Evolutionary conservation across 2,329 filamentous ascomycete genomes (phyloP).

Genomic region (Ascochyta pisi): DNA sequence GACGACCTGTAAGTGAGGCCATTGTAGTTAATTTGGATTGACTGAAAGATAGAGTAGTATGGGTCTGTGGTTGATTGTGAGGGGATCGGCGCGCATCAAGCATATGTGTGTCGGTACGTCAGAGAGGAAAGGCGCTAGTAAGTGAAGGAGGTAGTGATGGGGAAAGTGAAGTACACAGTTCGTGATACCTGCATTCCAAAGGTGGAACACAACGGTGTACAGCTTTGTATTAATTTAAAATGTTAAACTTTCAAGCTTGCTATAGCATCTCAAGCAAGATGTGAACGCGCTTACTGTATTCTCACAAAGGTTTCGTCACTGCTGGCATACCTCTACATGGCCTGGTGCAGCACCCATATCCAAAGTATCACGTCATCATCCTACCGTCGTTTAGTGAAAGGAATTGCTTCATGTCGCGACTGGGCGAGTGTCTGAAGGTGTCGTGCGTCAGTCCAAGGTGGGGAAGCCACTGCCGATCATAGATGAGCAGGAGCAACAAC

Average conservation of each 20-base stretch:
- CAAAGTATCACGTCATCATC: background rate
- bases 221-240: background rate
- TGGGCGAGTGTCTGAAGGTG: no score
- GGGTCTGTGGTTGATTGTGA: background rate
- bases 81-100: background rate
- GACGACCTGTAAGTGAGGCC: background rate
- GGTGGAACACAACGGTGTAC: background rate
- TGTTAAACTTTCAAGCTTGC: background rate
- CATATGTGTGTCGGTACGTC: background rate
- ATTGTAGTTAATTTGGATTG: constrained; percentile 1
- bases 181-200: background rate
- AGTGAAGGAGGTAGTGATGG: background rate
- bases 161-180: background rate
- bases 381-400: no score
- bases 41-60: background rate
- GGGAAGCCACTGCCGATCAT: no score
- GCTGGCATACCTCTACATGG: background rate
- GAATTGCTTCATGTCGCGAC: no score
- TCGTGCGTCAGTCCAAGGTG: no score
- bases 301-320: background rate
- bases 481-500: no score
- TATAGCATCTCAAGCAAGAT: background rate
- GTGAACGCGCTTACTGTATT: background rate
- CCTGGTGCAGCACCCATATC: background rate
- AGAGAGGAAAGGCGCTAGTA: background rate